Evolutionary conservation across 805 yeast genomes (phyloP).

Genomic region (Candida orba): DNA sequence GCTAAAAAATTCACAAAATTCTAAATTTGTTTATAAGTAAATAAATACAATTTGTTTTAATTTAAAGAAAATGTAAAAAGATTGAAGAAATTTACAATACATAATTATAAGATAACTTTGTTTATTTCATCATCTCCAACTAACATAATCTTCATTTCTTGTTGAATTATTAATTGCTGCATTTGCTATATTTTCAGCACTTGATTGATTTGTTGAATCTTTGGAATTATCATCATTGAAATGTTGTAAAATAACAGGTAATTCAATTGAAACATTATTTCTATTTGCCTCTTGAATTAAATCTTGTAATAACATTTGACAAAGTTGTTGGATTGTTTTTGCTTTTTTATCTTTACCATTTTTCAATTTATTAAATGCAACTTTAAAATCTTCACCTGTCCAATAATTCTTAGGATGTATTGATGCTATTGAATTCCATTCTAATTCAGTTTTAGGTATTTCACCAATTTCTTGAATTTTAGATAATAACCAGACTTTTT

Average conservation of each 20-base stretch:
- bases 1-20: constrained; percentile 96
- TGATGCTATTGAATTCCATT: constrained; percentile 50
- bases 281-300: constrained; percentile 14
- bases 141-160: constrained; percentile 5
- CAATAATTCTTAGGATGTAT: constrained; percentile 39
- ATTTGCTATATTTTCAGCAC: constrained; percentile 10
- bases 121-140: constrained; percentile 3
- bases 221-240: constrained; percentile 1
- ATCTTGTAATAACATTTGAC: constrained; percentile 22
- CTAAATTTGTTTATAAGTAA: constrained; percentile 37
- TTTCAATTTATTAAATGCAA: constrained; percentile 56
- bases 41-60: constrained; percentile 3
- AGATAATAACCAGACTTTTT: constrained; percentile 42
- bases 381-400: constrained; percentile 55
- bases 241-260: constrained; percentile 19
- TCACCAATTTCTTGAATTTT: constrained; percentile 38
- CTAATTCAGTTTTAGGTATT: constrained; percentile 35
- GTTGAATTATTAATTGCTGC: constrained; percentile 15
- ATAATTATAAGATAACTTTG: neutral
- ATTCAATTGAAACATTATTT: constrained; percentile 11
- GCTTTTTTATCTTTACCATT: constrained; percentile 41
- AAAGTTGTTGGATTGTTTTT: constrained; percentile 30
- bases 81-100: neutral
- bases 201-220: neutral
- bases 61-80: neutral